A percentile compares a stretch with the other conserved stretches of the same genome.
phyloP scores from a whole-genome alignment of 257 asterid species.

The Solanum pinnatisectum region DNA sequence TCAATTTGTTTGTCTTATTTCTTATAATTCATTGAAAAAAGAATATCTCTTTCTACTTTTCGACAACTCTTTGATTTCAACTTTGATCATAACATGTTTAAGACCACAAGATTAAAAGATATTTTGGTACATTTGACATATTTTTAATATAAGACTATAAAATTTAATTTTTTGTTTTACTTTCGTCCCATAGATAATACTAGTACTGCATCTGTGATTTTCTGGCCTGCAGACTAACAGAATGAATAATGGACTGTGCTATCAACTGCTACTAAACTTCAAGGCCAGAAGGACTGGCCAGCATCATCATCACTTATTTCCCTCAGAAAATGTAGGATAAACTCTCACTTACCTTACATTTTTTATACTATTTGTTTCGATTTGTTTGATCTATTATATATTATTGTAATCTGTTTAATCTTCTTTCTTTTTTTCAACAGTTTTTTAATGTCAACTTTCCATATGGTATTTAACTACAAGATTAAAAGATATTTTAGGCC shows the following conservation, averaged over 20 bases:
- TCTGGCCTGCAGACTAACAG: not conserved
- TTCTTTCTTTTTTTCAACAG: too few species aligned
- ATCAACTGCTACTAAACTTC: not conserved
- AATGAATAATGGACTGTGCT: not conserved
- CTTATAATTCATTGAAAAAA: not conserved
- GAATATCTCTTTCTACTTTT: not conserved
- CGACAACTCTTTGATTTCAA: not conserved
- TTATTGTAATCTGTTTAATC: too few species aligned
- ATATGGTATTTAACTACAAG: too few species aligned
- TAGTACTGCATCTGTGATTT: not conserved
- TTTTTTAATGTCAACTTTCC: too few species aligned
- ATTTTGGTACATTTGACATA: not conserved
- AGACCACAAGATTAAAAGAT: not conserved
- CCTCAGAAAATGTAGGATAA: not conserved
- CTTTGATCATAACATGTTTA: not conserved
- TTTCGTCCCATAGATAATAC: not conserved
- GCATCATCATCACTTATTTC: not conserved
- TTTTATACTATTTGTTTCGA: not conserved
- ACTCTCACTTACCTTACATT: not conserved
- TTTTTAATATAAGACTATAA: too few species aligned
- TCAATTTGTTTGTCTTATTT: not conserved
- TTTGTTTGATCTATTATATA: not conserved
- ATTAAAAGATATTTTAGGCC: too few species aligned
- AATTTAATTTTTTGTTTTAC: too few species aligned
- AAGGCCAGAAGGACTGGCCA: not conserved